phyloP scores from a whole-genome alignment of 495 filamentous ascomycete genomes.

The Penicillium chermesinum region DNA sequence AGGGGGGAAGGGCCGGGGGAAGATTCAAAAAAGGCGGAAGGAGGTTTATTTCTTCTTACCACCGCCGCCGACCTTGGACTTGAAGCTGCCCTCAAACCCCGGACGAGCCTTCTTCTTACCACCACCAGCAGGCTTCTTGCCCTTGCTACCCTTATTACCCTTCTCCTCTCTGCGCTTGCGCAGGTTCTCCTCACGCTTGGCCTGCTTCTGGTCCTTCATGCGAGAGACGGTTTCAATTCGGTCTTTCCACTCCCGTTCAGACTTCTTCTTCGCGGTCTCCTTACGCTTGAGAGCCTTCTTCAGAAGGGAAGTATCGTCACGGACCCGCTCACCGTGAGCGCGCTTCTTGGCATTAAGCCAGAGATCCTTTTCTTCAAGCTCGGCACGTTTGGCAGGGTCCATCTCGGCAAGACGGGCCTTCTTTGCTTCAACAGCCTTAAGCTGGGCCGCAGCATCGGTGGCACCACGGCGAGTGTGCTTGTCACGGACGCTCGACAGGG shows the following conservation, averaged over 20 bases:
- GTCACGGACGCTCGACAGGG: slow-evolving; percentile 55
- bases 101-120: slow-evolving; percentile 61
- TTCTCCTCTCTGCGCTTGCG: slow-evolving; percentile 76
- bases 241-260: slow-evolving; percentile 83
- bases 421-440: slow-evolving; percentile 61
- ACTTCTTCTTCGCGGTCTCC: slow-evolving; percentile 83
- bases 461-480: slow-evolving; percentile 64
- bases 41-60: slow-evolving; percentile 38
- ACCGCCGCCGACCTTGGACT: slow-evolving; percentile 43
- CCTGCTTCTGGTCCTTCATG: slow-evolving; percentile 71
- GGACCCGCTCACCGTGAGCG: slow-evolving; percentile 84
- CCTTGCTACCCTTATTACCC: slow-evolving; percentile 57
- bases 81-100: slow-evolving; percentile 93
- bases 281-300: slow-evolving; percentile 95
- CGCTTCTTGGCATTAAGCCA: slow-evolving; percentile 91
- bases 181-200: slow-evolving; percentile 85
- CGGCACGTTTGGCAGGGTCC: slow-evolving; percentile 70
- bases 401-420: slow-evolving; percentile 66
- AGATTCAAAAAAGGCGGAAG: slow-evolving; percentile 34
- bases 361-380: slow-evolving; percentile 85
- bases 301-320: slow-evolving; percentile 78
- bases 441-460: slow-evolving; percentile 73
- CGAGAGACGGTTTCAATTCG: slow-evolving; percentile 69
- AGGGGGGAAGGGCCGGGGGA: slow-evolving; percentile 31
- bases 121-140: slow-evolving; percentile 49